Conservation (phyloP, 495 filamentous ascomycete genomes). For the Hamigera avellanea region DNA sequence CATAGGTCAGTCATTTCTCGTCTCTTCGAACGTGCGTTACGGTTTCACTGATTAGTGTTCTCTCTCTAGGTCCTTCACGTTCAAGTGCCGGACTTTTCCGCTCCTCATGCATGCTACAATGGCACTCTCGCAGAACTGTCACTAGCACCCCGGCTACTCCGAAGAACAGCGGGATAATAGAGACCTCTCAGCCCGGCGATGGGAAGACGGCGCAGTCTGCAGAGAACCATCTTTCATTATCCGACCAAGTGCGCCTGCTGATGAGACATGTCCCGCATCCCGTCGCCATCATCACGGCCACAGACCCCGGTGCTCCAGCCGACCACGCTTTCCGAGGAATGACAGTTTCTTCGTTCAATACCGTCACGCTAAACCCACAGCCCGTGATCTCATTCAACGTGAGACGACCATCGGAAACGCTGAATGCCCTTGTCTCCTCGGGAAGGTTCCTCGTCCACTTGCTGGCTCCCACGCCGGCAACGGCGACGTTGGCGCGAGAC, state of each 20-base stretch:
- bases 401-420: constrained; percentile 57
- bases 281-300: constrained; percentile 58
- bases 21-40: no score
- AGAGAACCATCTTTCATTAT: constrained; percentile 9
- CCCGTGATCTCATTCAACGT: constrained; percentile 77
- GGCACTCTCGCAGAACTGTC: constrained; percentile 2
- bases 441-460: constrained; percentile 33
- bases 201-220: neutral
- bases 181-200: neutral
- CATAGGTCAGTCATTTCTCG: constrained; percentile 1
- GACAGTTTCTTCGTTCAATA: constrained; percentile 77
- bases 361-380: constrained; percentile 51
- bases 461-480: constrained; percentile 18
- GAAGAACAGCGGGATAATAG: neutral
- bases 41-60: no score
- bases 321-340: constrained; percentile 42
- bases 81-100: no score
- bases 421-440: constrained; percentile 44
- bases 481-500: constrained; percentile 27
- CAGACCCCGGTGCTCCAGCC: constrained; percentile 12
- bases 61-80: no score
- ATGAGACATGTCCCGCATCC: constrained; percentile 65
- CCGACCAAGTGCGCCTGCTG: constrained; percentile 40
- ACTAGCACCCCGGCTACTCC: neutral
- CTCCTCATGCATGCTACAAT: constrained; percentile 1